Percentiles rank a stretch among this genome's conserved stretches.
phyloP scores from a whole-genome alignment of 2,329 filamentous ascomycete genomes.

The Colletotrichum abscissum region DNA sequence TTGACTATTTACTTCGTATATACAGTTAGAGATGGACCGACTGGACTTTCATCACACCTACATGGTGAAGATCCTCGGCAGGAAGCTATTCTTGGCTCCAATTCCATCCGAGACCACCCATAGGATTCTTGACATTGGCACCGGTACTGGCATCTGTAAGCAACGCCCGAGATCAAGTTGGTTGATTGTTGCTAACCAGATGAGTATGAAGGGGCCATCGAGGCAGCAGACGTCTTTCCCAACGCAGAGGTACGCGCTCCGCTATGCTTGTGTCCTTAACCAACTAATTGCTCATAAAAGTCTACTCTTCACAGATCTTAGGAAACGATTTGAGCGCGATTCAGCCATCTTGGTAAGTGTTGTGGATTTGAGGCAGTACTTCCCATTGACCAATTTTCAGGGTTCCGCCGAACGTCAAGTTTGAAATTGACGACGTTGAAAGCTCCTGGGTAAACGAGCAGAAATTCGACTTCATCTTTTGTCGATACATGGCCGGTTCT shows the following conservation, averaged over 20 bases:
- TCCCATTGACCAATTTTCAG: slow-evolving; percentile 28
- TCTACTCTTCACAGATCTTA: not conserved
- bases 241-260: not conserved
- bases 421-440: slow-evolving; percentile 68
- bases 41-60: slow-evolving; percentile 11
- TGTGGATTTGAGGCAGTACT: not conserved
- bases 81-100: slow-evolving; percentile 2
- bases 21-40: slow-evolving; percentile 12
- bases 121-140: slow-evolving; percentile 67
- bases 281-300: not conserved
- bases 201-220: slow-evolving; percentile 42
- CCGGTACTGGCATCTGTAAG: slow-evolving; percentile 71
- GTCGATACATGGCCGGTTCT: slow-evolving; percentile 64
- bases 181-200: not conserved
- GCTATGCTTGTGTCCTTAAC: not conserved
- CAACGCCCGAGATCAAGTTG: too few species aligned
- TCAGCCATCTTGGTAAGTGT: slow-evolving; percentile 12
- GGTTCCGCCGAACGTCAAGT: slow-evolving; percentile 65
- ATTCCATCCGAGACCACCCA: slow-evolving; percentile 2
- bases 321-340: slow-evolving; percentile 22
- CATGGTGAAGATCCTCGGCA: not conserved
- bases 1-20: not conserved
- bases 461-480: slow-evolving; percentile 70
- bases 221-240: slow-evolving; percentile 23
- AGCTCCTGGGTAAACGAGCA: slow-evolving; percentile 64